phyloP scores from a whole-genome alignment of 331 rosid genomes.

The Stylosanthes scabra region DNA sequence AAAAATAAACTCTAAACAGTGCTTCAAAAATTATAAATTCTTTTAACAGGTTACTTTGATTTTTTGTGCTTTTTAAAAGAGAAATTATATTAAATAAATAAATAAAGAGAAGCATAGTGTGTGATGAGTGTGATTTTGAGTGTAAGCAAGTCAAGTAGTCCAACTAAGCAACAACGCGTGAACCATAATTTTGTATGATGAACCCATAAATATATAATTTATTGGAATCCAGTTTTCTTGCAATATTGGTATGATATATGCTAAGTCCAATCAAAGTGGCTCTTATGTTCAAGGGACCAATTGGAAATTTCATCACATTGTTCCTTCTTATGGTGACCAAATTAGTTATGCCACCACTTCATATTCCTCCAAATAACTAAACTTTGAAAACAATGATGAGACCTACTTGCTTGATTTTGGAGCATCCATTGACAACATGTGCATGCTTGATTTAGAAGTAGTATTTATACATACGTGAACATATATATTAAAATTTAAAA shows the following conservation, averaged over 20 bases:
- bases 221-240: constrained; percentile 67
- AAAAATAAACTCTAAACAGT: no score
- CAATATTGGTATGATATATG: constrained; percentile 18
- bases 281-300: constrained; percentile 18
- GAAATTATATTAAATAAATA: no score
- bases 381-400: constrained; percentile 1
- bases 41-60: no score
- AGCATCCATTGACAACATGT: no score
- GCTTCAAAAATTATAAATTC: no score
- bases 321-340: constrained; percentile 36
- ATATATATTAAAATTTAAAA: no score
- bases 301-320: constrained; percentile 12
- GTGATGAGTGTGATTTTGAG: constrained; percentile 34
- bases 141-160: constrained; percentile 54
- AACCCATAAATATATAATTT: constrained; percentile 15
- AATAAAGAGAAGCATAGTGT: no score
- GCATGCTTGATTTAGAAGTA: no score
- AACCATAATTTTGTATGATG: constrained; percentile 44
- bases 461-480: no score
- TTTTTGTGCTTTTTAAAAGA: no score
- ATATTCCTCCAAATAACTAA: constrained; percentile 29
- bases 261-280: constrained; percentile 35
- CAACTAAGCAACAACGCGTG: constrained; percentile 85
- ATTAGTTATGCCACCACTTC: constrained; percentile 23
- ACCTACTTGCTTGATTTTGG: no score